These are phyloP conservation scores for Xylaria castorea DNA, from an alignment of 495 filamentous ascomycete species.

Conservation along the genomic window DNA sequence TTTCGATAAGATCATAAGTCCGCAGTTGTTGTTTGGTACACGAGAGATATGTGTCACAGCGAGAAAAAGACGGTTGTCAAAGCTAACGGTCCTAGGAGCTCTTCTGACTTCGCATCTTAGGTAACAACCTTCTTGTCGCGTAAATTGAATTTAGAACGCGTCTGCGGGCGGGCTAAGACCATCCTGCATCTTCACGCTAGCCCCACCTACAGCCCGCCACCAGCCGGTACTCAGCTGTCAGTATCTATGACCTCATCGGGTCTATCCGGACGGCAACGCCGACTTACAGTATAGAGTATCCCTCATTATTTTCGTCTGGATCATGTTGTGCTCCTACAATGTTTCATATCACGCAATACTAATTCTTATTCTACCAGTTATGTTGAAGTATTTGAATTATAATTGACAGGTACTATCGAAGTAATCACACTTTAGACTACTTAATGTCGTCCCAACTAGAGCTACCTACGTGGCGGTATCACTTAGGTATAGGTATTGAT, in stretches of 20 bases:
- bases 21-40: neutral
- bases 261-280: slow-evolving; percentile 19
- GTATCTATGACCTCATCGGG: neutral
- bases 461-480: slow-evolving; percentile 2
- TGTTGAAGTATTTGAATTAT: neutral
- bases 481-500: neutral
- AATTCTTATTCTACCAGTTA: neutral
- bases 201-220: neutral
- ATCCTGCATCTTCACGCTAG: neutral
- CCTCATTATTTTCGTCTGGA: slow-evolving; percentile 22
- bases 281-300: neutral
- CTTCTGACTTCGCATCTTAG: neutral
- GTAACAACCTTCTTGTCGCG: slow-evolving; percentile 21
- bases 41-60: neutral
- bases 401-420: neutral
- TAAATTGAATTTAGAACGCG: slow-evolving; percentile 40
- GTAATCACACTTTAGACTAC: neutral
- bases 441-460: neutral
- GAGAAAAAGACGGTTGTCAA: neutral
- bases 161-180: slow-evolving; percentile 25
- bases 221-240: slow-evolving; percentile 15
- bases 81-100: neutral
- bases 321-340: slow-evolving; percentile 4
- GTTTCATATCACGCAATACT: slow-evolving; percentile 11
- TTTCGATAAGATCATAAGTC: slow-evolving; percentile 26